phyloP scores from a whole-genome alignment of 257 asterid genomes.

The Plantago major region DNA sequence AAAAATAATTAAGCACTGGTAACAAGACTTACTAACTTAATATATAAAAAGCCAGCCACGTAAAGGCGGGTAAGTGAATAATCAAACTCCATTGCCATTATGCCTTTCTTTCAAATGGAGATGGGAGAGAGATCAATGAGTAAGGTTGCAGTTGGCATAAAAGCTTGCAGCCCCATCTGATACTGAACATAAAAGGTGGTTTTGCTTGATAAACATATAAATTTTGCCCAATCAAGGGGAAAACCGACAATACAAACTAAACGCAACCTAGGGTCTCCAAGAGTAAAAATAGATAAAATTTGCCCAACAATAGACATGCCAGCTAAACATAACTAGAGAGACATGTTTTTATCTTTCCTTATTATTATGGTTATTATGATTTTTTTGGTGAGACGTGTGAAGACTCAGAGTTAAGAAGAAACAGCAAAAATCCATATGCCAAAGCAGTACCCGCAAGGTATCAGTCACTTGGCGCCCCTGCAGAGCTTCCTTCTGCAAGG shows the following conservation, averaged over 20 bases:
- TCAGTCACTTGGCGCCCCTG: constrained; percentile 95
- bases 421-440: neutral
- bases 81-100: neutral
- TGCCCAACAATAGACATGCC: neutral
- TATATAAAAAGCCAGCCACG: constrained; percentile 17
- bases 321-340: constrained; percentile 12
- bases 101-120: neutral
- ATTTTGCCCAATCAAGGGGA: neutral
- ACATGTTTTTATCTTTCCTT: no score
- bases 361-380: no score
- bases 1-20: constrained; percentile 10
- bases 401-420: no score
- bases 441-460: constrained; percentile 63
- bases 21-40: constrained; percentile 5
- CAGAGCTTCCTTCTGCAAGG: constrained; percentile 84
- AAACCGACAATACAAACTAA: no score
- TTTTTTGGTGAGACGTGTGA: no score
- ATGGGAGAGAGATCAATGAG: neutral
- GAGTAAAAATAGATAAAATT: no score
- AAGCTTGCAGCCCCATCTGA: constrained; percentile 5
- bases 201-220: constrained; percentile 10
- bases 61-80: constrained; percentile 5
- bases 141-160: neutral
- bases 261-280: no score
- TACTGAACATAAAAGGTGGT: constrained; percentile 4